Evolutionary conservation across 140 eudicot species (phyloP).

Genomic region (Oenanthe javanica): DNA sequence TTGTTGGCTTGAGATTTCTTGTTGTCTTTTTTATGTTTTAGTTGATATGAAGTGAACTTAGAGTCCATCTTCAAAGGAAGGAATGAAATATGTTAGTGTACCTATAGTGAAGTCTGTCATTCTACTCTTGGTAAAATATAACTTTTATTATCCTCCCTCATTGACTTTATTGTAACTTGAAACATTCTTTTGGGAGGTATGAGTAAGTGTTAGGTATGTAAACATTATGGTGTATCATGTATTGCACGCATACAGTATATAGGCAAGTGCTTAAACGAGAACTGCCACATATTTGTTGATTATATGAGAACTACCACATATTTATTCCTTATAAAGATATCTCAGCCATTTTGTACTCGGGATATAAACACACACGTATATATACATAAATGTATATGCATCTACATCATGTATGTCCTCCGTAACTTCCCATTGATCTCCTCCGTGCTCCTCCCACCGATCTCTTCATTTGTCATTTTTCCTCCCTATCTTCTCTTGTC

Average conservation of each 20-base stretch:
- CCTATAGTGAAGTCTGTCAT: not conserved
- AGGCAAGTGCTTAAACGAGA: not conserved
- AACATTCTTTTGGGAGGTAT: not conserved
- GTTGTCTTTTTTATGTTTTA: too few species aligned
- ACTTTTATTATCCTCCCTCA: not conserved
- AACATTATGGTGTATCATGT: not conserved
- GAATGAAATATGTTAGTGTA: too few species aligned
- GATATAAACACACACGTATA: too few species aligned
- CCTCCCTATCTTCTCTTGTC: not conserved
- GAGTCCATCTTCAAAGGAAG: too few species aligned
- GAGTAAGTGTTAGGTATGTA: not conserved
- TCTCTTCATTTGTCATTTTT: not conserved
- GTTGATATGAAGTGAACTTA: too few species aligned
- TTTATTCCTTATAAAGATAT: too few species aligned
- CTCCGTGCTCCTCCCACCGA: not conserved
- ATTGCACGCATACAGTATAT: not conserved
- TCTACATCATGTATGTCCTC: too few species aligned
- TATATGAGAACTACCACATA: not conserved
- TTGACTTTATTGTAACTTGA: not conserved
- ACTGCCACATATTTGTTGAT: too few species aligned
- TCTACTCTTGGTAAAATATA: not conserved
- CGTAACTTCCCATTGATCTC: too few species aligned
- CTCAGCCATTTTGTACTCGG: not conserved
- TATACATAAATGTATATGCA: too few species aligned
- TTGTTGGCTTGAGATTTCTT: too few species aligned